Evolutionary conservation across 2,329 filamentous ascomycete genomes (phyloP), one percentile per base, ranked within the genome.

Genomic region (Neofusicoccum laricinum): DNA sequence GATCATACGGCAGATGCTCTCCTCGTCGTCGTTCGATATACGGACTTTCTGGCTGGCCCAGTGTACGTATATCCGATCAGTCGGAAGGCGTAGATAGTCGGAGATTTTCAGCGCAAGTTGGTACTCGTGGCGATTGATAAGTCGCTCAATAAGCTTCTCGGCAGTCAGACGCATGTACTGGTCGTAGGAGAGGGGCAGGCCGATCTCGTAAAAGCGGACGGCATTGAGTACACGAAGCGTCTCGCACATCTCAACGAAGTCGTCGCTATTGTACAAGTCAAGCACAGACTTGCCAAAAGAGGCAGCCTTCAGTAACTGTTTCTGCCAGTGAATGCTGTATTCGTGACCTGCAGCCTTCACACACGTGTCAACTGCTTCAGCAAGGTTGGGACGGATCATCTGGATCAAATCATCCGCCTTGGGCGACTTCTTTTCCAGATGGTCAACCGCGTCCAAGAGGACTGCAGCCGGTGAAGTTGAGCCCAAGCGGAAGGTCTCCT

Each of bases 331-430:
- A 1, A 90, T 83, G 70, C 89, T 92, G 74, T 93, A 97, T 76
- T 99, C 95, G 66, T 96, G 89, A 1, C 94, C 95, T 7, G 95
- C 93, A 41, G 95, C 95, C 74, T 91, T 92, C 66, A 99, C 91
- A 74, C 95, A 99, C 0, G 89, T 90, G 75, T 97, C 93, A 0
- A 99, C 94, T 2, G 95, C 95, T 74, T 97, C 93, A 2, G 92
- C 92, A 2, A 99, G 85, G 70, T 90, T 93, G 0, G 91, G 84
- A 48, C 92, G 86, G 70, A 99, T 99, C 2, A 97, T 85, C 73
- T 98, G 95, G 64, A 99, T 97, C 69, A 97, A 94, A 71, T 99
- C 95, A 71, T 99, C 95, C 7, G 95, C 95, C 77, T 97, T 98
- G 1, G 95, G 94, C 0, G 94, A 98, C 73, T 97, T 93, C 67